Evolutionary conservation across 176 grass and related monocot species (phyloP), one percentile per base, ranked within the genome.

Genomic region (Bromus sterilis): DNA sequence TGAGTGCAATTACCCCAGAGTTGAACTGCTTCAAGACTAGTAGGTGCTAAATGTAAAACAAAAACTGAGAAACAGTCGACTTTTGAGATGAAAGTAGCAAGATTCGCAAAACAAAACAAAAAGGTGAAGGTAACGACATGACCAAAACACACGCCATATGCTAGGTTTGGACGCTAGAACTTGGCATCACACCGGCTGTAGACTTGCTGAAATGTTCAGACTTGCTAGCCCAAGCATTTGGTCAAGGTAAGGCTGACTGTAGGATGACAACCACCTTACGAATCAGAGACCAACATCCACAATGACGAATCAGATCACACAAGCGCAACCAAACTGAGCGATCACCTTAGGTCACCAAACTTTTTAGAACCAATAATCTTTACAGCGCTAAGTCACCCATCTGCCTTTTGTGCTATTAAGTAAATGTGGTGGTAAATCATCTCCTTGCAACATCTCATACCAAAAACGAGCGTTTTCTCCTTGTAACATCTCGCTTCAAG

Each of bases 391-490:
- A 71, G 49, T 42, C 46, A 74, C 23, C 79, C 66, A 86, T 32
- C 14, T 21, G 78, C 28, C 53, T 58, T 67, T 83, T 56, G 16
- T 24, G 77, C 83, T 82, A 79, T 6, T 23, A 78, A 82, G 82
- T 36, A 67, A 79, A 79, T 75, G 14, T 13, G 20, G 61, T 31
- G 24, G 31, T 25, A 72, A 56, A 68, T 69, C 23, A 65, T 33
- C 58, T 42, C 63, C 58, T 86, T 86, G 57, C 74, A 79, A 79
- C 88, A 86, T 86, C 88, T 74, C 75, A 62, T 74, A 90, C 66
- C 83, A 85, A 86, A 78, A 67, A 86, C 44, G 46, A 90, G 75
- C 20, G 73, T 34, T 78, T 75, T 59, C 39, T 75, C 84, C n/a
- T n/a, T n/a, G n/a, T n/a, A 61, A 62, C 6, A 40, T 31, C 78